Conservation (phyloP, 768 basidiomycete genomes). For the Lactifluus subvellereus region DNA sequence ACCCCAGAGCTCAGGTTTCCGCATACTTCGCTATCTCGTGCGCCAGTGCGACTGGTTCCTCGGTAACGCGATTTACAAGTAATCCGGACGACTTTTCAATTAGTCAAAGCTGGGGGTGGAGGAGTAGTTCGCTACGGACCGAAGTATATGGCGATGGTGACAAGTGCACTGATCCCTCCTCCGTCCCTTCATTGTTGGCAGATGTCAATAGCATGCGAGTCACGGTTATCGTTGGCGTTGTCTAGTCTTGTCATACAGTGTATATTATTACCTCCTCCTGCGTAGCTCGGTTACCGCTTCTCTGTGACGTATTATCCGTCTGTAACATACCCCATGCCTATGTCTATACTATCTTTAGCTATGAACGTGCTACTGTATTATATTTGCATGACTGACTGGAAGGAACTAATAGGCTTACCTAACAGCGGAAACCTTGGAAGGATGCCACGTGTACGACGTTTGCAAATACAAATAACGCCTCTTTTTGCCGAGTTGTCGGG, state of each 20-base stretch:
- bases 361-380: not conserved
- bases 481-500: slow-evolving; percentile 1
- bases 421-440: not conserved
- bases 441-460: slow-evolving; percentile 10
- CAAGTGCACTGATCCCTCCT: slow-evolving; percentile 19
- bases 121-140: slow-evolving; percentile 50
- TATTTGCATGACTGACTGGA: too few species aligned
- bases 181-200: not conserved
- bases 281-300: not conserved
- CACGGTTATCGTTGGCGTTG: slow-evolving; percentile 72
- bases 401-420: slow-evolving; percentile 2
- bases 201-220: slow-evolving; percentile 67
- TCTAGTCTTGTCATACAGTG: slow-evolving; percentile 34
- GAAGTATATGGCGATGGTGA: slow-evolving; percentile 39
- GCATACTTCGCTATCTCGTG: slow-evolving; percentile 85
- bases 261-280: not conserved
- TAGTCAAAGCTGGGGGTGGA: slow-evolving; percentile 94
- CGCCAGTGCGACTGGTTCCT: slow-evolving; percentile 72
- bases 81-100: slow-evolving; percentile 81
- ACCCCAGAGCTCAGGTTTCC: slow-evolving; percentile 61
- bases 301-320: not conserved
- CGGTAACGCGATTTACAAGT: slow-evolving; percentile 78
- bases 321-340: not conserved
- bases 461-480: not conserved
- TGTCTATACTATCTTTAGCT: not conserved